phyloP scores from a whole-genome alignment of 2,329 filamentous ascomycete species.

The Cercospora berteroae region DNA sequence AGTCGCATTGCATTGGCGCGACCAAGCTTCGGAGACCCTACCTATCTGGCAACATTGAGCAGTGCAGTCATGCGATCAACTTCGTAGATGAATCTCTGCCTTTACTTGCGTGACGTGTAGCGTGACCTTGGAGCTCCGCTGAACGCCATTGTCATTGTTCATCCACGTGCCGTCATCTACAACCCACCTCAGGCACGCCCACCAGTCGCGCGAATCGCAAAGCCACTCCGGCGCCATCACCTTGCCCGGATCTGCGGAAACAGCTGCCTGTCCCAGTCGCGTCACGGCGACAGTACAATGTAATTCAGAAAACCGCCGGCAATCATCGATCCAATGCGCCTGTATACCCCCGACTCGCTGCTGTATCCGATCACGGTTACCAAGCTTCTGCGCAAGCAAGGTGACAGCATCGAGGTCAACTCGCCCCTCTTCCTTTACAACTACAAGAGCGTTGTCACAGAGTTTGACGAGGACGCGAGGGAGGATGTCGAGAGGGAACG shows the following conservation, averaged over 20 bases:
- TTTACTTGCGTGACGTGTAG: slow-evolving; percentile 23
- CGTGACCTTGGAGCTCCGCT: slow-evolving; percentile 16
- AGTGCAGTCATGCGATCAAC: slow-evolving; percentile 23
- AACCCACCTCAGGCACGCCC: neutral
- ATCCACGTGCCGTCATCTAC: neutral
- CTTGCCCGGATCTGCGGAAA: neutral
- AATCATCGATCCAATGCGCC: slow-evolving; percentile 44
- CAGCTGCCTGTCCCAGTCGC: slow-evolving; percentile 10
- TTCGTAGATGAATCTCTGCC: slow-evolving; percentile 26
- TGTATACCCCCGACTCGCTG: slow-evolving; percentile 55
- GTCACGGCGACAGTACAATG: slow-evolving; percentile 27
- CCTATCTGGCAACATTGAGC: slow-evolving; percentile 18
- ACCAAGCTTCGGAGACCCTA: slow-evolving; percentile 15
- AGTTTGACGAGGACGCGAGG: slow-evolving; percentile 70
- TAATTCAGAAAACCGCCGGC: slow-evolving; percentile 17
- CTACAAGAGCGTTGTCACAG: slow-evolving; percentile 71
- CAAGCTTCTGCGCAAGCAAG: slow-evolving; percentile 72
- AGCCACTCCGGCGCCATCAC: neutral
- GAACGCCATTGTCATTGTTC: neutral
- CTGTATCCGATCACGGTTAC: slow-evolving; percentile 93
- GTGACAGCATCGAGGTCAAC: slow-evolving; percentile 72
- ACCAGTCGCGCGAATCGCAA: neutral
- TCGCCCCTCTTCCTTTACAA: slow-evolving; percentile 82
- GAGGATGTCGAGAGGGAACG: slow-evolving; percentile 59
- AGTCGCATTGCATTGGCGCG: slow-evolving; percentile 3